Evolutionary conservation across 1,139 yeast species (phyloP).

Genomic region (Yamadazyma spencermartinsiae): DNA sequence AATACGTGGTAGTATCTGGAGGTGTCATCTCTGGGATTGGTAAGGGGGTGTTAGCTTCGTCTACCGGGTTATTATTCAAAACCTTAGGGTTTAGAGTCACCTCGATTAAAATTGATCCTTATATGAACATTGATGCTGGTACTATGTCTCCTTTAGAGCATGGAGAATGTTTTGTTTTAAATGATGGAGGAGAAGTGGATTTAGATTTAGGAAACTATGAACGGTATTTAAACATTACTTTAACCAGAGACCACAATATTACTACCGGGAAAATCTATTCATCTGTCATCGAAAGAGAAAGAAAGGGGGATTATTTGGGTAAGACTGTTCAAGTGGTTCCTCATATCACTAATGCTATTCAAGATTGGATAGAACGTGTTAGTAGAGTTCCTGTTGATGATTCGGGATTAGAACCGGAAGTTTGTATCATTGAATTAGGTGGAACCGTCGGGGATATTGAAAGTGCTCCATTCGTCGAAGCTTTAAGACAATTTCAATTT

Average conservation of each 20-base stretch:
- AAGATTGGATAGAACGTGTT: constrained; percentile 97
- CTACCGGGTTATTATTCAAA: constrained; percentile 92
- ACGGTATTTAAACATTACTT: constrained; percentile 89
- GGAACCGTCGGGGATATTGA: constrained; percentile 99
- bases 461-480: constrained; percentile 98
- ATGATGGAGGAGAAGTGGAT: constrained; percentile 99
- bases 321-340: constrained; percentile 99
- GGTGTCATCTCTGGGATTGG: constrained; percentile 99
- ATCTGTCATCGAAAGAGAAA: constrained; percentile 89
- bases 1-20: constrained; percentile 98
- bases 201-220: constrained; percentile 97
- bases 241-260: constrained; percentile 92
- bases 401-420: constrained; percentile 84
- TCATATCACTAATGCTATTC: constrained; percentile 94
- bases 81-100: constrained; percentile 94
- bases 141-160: constrained; percentile 99
- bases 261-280: constrained; percentile 98
- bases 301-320: constrained; percentile 96
- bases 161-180: constrained; percentile 96
- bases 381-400: constrained; percentile 91
- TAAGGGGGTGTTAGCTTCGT: constrained; percentile 95
- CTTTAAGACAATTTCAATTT: constrained; percentile 97
- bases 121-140: constrained; percentile 99
- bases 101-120: constrained; percentile 97
- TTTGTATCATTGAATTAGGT: constrained; percentile 95